Evolutionary conservation across 2,329 filamentous ascomycete genomes (phyloP).

Genomic region (Cryphonectria naterciae): DNA sequence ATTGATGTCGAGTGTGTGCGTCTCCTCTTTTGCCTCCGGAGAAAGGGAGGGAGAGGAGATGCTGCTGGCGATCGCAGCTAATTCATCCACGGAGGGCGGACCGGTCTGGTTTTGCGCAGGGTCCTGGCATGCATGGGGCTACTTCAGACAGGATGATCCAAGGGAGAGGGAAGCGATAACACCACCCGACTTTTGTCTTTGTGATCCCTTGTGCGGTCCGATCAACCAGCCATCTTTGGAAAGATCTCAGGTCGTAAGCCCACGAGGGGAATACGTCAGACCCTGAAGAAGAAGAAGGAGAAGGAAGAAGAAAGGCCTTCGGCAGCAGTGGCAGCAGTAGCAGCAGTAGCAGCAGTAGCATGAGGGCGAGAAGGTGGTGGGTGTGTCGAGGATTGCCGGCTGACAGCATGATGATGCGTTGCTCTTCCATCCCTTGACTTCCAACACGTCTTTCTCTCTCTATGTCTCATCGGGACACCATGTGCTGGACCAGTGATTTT

Average conservation of each 20-base stretch:
- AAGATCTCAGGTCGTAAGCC: background rate
- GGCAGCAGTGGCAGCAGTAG: background rate
- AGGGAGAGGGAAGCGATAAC: background rate
- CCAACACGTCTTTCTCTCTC: background rate
- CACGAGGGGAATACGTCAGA: background rate
- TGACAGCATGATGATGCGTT: background rate
- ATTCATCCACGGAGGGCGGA: background rate
- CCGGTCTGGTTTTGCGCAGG: background rate
- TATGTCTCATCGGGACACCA: constrained; percentile 9
- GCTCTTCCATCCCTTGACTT: background rate
- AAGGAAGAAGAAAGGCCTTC: background rate
- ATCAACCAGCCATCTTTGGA: background rate
- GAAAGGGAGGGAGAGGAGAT: background rate
- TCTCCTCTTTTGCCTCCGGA: background rate
- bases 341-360: no score
- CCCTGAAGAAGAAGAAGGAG: background rate
- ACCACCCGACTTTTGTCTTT: background rate
- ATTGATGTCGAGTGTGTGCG: background rate
- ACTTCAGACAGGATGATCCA: background rate
- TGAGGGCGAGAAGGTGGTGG: no score
- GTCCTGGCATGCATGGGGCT: background rate
- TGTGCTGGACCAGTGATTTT: constrained; percentile 4
- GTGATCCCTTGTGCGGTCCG: background rate
- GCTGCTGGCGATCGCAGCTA: background rate
- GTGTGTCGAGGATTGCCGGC: background rate